These are phyloP conservation scores for Candida nitratophila DNA, from an alignment of 805 yeast species.

Conservation along the genomic window DNA sequence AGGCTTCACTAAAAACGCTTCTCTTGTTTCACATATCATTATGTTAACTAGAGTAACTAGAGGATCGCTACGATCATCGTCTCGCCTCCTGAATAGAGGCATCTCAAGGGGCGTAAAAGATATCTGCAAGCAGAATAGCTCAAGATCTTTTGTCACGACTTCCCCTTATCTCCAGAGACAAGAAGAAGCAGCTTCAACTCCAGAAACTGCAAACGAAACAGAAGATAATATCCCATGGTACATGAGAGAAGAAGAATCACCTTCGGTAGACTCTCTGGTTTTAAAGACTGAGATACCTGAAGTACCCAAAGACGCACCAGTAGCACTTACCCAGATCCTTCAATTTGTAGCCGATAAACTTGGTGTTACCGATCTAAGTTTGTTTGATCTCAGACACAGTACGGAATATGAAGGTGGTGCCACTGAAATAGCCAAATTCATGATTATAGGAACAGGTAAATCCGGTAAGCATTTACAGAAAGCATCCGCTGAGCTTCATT, in stretches of 20 bases:
- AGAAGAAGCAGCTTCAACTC: background rate
- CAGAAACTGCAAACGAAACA: background rate
- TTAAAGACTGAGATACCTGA: constrained; percentile 37
- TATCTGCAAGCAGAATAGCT: no score
- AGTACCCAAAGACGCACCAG: constrained; percentile 56
- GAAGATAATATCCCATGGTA: constrained; percentile 24
- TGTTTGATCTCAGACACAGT: constrained; percentile 54
- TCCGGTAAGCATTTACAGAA: constrained; percentile 68
- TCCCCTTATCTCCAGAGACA: background rate
- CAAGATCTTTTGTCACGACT: background rate
- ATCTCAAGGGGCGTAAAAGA: no score
- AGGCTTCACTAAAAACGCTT: no score
- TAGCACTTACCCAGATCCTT: constrained; percentile 36
- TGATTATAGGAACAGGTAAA: constrained; percentile 70
- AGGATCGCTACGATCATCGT: no score
- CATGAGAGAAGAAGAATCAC: constrained; percentile 24
- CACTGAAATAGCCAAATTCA: constrained; percentile 34
- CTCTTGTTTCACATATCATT: no score
- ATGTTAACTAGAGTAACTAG: no score
- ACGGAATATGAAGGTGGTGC: constrained; percentile 21
- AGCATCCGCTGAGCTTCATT: constrained; percentile 55
- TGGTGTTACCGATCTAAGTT: constrained; percentile 54
- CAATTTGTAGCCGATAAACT: constrained; percentile 46
- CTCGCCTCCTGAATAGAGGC: no score
- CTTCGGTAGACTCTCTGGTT: constrained; percentile 16